Evolutionary conservation across 495 filamentous ascomycete genomes (phyloP), one percentile per base, ranked within the genome.

Genomic region (Hypoxylon intermedium): DNA sequence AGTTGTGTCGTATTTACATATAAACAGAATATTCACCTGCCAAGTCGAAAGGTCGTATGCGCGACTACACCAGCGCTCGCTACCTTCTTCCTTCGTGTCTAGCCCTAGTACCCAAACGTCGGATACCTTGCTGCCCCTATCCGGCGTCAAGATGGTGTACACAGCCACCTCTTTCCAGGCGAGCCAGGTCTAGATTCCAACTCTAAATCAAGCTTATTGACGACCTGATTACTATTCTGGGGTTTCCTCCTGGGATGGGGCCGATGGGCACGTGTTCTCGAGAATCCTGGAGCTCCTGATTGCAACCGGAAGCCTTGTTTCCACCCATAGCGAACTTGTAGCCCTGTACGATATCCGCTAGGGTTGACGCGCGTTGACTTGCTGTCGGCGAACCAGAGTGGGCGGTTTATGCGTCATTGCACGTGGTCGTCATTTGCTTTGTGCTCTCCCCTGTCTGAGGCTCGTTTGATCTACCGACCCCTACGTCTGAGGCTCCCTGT

Each of bases 391-490:
- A 24, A 23, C 20, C 38, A n/a, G 6, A 5, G 9, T 44, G 4
- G 28, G 21, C 12, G 4, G 2, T 42, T 9, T 42, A 1, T 11
- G 48, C 23, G 12, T 9, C 23, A 42, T 42, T 31, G 16, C 58
- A 61, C 58, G 58, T 61, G 58, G 50, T 61, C 44, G 5, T 41
- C 2, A 24, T 48, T 15, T 48, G 45, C 15, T 11, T 13, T 48
- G 18, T 24, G 19, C 19, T 26, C 24, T 26, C 37, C 16, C 38
- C 59, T 28, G 66, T 70, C 53, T 60, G 67, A 60, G 60, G 60
- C 43, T 63, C 56, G 67, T 70, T 70, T 70, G 67, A 70, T 70
- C 67, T 67, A 9, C 64, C 36, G 20, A 46, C 28, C 56, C 41
- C 11, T 37, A 48, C 49, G 63, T 67, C 48, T 64, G 55, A 57